Conservation (phyloP, 768 basidiomycete species). For the Tephrocybe sp. region DNA sequence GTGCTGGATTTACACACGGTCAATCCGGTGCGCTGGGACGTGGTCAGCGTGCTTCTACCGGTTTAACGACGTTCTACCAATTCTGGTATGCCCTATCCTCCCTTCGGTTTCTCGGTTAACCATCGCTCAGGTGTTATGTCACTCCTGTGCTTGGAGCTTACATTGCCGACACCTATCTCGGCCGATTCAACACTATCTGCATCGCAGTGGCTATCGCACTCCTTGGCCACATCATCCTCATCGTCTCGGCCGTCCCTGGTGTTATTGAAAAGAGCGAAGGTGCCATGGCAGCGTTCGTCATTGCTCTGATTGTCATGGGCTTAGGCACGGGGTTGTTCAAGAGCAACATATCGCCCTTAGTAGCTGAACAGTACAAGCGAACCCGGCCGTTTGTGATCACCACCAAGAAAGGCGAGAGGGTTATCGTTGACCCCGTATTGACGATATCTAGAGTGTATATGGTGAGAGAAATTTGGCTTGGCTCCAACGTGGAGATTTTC, state of each 20-base stretch:
- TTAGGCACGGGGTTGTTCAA: constrained; percentile 73
- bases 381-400: constrained; percentile 52
- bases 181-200: constrained; percentile 74
- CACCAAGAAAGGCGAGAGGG: constrained; percentile 58
- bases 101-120: background rate
- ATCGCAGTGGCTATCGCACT: constrained; percentile 59
- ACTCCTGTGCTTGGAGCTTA: constrained; percentile 71
- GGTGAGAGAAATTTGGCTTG: constrained; percentile 36
- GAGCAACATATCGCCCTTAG: constrained; percentile 72
- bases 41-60: constrained; percentile 73
- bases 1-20: constrained; percentile 51
- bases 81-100: constrained; percentile 52
- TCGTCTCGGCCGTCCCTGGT: constrained; percentile 64
- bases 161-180: constrained; percentile 71
- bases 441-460: constrained; percentile 76
- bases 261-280: constrained; percentile 28
- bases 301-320: constrained; percentile 66
- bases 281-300: constrained; percentile 18
- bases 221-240: constrained; percentile 64
- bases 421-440: constrained; percentile 69
- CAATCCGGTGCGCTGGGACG: constrained; percentile 69
- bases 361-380: constrained; percentile 73
- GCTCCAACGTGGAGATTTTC: background rate
- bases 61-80: constrained; percentile 68
- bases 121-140: constrained; percentile 52